Base-by-base conservation (phyloP, 2,329 filamentous ascomycete genomes). In the Geosmithia flava region DNA sequence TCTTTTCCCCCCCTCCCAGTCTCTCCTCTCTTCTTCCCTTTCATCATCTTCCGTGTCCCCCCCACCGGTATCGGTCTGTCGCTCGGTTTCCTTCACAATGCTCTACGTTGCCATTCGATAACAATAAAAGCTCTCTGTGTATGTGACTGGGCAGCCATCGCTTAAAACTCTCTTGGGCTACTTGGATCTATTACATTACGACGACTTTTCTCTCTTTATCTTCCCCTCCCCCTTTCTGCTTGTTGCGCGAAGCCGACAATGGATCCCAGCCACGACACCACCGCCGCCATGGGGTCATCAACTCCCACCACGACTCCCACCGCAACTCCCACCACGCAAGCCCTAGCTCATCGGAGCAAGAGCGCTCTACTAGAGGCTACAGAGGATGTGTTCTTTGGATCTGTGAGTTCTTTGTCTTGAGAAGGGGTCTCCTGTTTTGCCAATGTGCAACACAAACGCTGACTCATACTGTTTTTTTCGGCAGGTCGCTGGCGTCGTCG, bases 341-440 rank as follows among this genome's bases (percentile, higher is more conserved):
- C 15, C 33, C 10, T 37, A 3, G 11, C 33, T 37, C 33, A 11
- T 37, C 33, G 33, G 11, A 55, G 60, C 46, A 70, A 63, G 53
- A 66, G 69, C 7, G 69, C 71, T 29, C 62, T 68, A 10, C 65
- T 72, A 56, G 84, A 93, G 58, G 87, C 87, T 5, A 59, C 91
- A 41, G 90, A 95, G 65, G 90, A 97, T 60, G 79, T 98, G 49
- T 61, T 83, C 11, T 97, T 88, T 63, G 93, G 93, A 62, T 96
- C 91, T 50, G 80, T 90, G 67, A 64, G 82, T 46, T n/a, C 2
- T 5, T 30, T 16, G 46, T 17, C 23, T 27, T 27, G 23, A 8
- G 23, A 27, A 8, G 23, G 8, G 8, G 16, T 17, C 19, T 17
- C 11, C 20, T 29, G 19, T 16, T 5, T 42, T 8, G 27, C 33